Evolutionary conservation across 768 basidiomycete genomes (phyloP), one percentile per base, ranked within the genome.

Genomic region (Suillus ampliporus): DNA sequence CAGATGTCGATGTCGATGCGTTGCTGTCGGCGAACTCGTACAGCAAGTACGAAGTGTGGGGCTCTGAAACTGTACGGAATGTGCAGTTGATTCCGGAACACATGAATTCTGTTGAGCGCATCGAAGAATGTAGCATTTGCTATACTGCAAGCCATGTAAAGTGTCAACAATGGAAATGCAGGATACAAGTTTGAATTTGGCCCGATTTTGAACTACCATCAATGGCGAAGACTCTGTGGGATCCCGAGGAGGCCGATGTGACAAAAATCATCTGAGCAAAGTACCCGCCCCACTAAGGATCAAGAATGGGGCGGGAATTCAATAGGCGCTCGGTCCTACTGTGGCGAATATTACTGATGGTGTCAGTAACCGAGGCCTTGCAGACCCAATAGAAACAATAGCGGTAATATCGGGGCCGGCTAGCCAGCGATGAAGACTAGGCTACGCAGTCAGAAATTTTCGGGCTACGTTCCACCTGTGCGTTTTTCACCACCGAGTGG

Each of bases 71-170:
- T 38, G 53, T 1, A 21, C 9, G 4, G 53, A 56, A 56, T 10
- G 37, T 38, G 23, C 37, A 19, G n/a, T 9, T 38, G 23, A 56
- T 37, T 23, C 53, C 3, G 23, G 23, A 38, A 38, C 6, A 9
- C n/a, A 7, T 38, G n/a, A 23, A 26, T 19, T 56, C 17, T 38
- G 37, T 26, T 9, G 37, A 26, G 9, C 53, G 9, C 4, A 38
- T 38, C 34, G 23, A 23, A 19, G 9, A 38, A 40, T 26, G 23
- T 26, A 34, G 10, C 17, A 19, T 56, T 38, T 38, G 23, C 37
- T 15, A 54, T 38, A 54, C 14, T 54, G 37, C 37, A 56, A 38
- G 23, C 21, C 53, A 56, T 56, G 53, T 38, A 9, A 38, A 5
- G 23, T 54, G 52, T 53, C 52, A 53, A 21, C 34, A 38, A 38